Base-by-base conservation (phyloP, 352 stramenopile species). In the Phytophthora colocasiae region DNA sequence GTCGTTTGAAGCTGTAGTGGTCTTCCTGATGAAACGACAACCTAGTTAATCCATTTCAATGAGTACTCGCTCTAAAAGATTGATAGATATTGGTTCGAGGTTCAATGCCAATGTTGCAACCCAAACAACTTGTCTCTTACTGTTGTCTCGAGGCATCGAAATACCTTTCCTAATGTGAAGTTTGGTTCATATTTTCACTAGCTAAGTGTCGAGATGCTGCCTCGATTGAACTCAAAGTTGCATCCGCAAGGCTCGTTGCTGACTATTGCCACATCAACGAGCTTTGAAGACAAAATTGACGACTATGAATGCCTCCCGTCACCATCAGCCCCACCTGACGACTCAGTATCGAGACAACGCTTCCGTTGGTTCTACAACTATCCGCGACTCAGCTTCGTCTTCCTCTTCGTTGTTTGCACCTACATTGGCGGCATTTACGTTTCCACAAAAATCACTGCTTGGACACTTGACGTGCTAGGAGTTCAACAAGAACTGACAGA, bases 21-120 rank as follows among this genome's bases (percentile, higher is more conserved):
- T 51, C 65, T 66, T 67, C 69, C 77, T 91, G 14, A 85, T 91
- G 82, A 91, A 87, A 89, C 78, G 80, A 88, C 78, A 89, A 89
- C 58, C 79, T 87, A 86, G 75, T 84, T 88, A n/a, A 87, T 91
- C 82, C 82, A 91, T 91, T 80, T 71, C 43, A 69, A 88, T 90
- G 81, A 90, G 81, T 90, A 84, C 75, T 82, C 58, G 6, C 32
- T 40, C 22, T 15, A n/a, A 39, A 27, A 19, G 64, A 63, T 55
- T 69, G 58, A 64, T 50, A 19, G 40, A 32, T 55, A 11, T 41
- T 47, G 4, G 14, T 15, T 22, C 22, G 22, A 22, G 22, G 22
- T 22, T 31, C 27, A 31, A n/a, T n/a, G 1, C 4, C 27, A 58
- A 65, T 8, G 44, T 24, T 8, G 32, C 43, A 52, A 54, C 52